Evolutionary conservation across 352 stramenopile genomes (phyloP).

Genomic region (Phytophthora brassicae): DNA sequence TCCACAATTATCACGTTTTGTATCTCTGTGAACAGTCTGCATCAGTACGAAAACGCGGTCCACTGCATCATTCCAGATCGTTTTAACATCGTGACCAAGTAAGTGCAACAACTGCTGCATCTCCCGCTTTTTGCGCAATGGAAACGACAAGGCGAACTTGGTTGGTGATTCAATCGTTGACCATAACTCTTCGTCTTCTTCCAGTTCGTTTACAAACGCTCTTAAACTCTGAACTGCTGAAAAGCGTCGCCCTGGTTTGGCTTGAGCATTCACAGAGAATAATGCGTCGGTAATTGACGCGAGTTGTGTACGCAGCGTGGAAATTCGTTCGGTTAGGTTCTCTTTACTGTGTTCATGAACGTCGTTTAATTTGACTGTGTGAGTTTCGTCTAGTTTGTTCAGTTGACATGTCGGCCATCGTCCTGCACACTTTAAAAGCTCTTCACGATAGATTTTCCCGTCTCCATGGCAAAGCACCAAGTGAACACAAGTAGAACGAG

Average conservation of each 20-base stretch:
- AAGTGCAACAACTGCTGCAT: slow-evolving; percentile 36
- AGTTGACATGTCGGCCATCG: slow-evolving; percentile 31
- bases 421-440: slow-evolving; percentile 30
- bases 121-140: slow-evolving; percentile 35
- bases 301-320: slow-evolving; percentile 27
- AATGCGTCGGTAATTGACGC: slow-evolving; percentile 28
- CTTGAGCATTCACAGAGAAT: slow-evolving; percentile 32
- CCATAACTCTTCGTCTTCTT: slow-evolving; percentile 31
- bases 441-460: slow-evolving; percentile 27
- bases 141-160: slow-evolving; percentile 32
- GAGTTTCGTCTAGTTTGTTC: slow-evolving; percentile 23
- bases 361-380: not conserved
- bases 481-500: slow-evolving; percentile 6
- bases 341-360: slow-evolving; percentile 3
- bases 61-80: slow-evolving; percentile 31
- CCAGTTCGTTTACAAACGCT: slow-evolving; percentile 26
- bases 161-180: slow-evolving; percentile 25
- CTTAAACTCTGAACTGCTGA: slow-evolving; percentile 22
- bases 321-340: slow-evolving; percentile 14
- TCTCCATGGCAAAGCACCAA: slow-evolving; percentile 17
- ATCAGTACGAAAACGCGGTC: slow-evolving; percentile 33
- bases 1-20: not conserved
- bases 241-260: slow-evolving; percentile 28
- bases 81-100: slow-evolving; percentile 25
- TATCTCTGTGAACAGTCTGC: slow-evolving; percentile 9